A percentile compares a stretch with the other conserved stretches of the same genome.
Conservation (phyloP, 2,329 filamentous ascomycete species). For the Xylaria hypoxylon region DNA sequence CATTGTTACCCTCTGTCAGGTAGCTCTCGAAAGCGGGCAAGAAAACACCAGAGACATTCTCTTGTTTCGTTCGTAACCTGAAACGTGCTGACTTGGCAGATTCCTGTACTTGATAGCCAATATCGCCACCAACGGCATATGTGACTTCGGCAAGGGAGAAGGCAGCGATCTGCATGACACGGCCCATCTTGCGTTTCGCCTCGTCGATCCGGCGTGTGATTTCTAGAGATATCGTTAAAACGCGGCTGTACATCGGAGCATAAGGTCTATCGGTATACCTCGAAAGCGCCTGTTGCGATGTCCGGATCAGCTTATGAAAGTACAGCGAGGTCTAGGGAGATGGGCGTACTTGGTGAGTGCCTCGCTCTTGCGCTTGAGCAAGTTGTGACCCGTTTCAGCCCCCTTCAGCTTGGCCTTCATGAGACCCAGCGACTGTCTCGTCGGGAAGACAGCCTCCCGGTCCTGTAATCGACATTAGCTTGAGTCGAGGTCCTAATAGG, state of each 20-base stretch:
- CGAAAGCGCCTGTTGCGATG: slow-evolving; percentile 77
- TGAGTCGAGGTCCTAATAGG: slow-evolving; percentile 15
- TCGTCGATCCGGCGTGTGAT: slow-evolving; percentile 98
- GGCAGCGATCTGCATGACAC: slow-evolving; percentile 98
- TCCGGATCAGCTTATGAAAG: slow-evolving; percentile 30
- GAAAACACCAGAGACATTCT: slow-evolving; percentile 97
- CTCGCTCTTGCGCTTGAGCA: slow-evolving; percentile 98
- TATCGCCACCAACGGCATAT: slow-evolving; percentile 94
- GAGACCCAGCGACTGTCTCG: slow-evolving; percentile 92
- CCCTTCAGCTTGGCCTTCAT: slow-evolving; percentile 99
- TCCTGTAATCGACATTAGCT: slow-evolving; percentile 66
- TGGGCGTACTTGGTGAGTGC: slow-evolving; percentile 88
- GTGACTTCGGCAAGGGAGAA: slow-evolving; percentile 98
- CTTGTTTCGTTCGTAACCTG: slow-evolving; percentile 92
- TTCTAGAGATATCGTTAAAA: slow-evolving; percentile 64
- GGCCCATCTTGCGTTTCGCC: slow-evolving; percentile 98
- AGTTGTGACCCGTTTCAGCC: slow-evolving; percentile 88
- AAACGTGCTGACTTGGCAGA: slow-evolving; percentile 94
- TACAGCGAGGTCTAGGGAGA: background rate
- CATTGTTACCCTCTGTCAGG: slow-evolving; percentile 87
- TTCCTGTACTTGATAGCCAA: slow-evolving; percentile 97
- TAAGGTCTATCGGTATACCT: slow-evolving; percentile 65
- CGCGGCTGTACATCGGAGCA: background rate
- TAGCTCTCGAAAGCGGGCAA: slow-evolving; percentile 94
- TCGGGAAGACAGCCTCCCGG: slow-evolving; percentile 96